Evolutionary conservation across 441 rosid genomes (phyloP), one percentile per base, ranked within the genome.

Genomic region (Viola pubescens): DNA sequence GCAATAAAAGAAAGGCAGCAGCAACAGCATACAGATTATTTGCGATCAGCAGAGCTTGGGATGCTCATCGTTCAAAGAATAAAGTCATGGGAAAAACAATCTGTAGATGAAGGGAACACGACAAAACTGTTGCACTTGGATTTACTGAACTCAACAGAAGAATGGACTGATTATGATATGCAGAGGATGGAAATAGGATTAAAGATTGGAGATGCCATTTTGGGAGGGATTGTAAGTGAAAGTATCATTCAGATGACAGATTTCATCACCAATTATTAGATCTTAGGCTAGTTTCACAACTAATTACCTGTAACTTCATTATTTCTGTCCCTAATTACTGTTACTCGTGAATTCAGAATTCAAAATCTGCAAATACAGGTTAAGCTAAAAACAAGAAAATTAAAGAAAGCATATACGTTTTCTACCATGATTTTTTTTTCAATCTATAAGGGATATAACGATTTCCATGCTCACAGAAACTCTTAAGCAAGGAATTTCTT

Each of bases 191-290:
- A 64, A 9, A 63, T 74, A 41, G 78, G 74, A 9, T 4, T 65
- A 37, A 66, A 63, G 54, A 60, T 79, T 45, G 82, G 68, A 52
- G 81, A 79, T 58, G 68, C 72, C 42, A 77, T 85, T 58, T 42
- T 73, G 34, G 78, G 70, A 60, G 78, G 73, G 13, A 73, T 82
- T 19, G 61, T 8, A 10, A 64, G 45, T 41, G 77, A 81, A 52
- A 48, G 74, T 60, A 62, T 73, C 8, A 53, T 26, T 50, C 81
- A 79, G 19, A 70, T 77, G 72, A 42, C 60, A 7, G 37, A n/a
- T 59, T 19, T 47, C 6, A n/a, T 37, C 41, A 11, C 7, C 50
- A 46, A 52, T 53, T 13, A 52, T 37, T 19, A n/a, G 45, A 16
- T 53, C 12, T 52, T 47, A 0, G 26, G 26, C 48, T 41, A 26